Base-by-base conservation (phyloP, 169 alveolate species). In the Cryptosporidium andersoni region DNA sequence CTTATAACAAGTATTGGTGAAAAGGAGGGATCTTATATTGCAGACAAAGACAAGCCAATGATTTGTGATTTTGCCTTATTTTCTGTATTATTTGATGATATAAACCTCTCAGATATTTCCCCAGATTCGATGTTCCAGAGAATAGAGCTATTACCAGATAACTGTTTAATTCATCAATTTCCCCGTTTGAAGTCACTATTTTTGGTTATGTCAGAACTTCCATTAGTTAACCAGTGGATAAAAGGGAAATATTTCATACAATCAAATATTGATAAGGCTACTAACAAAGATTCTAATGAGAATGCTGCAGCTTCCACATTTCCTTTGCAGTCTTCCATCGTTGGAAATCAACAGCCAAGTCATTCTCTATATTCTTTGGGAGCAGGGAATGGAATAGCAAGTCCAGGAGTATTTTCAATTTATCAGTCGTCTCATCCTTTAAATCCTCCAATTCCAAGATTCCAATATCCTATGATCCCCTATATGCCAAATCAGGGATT, bases 1-100 rank as follows among this genome's bases (percentile, higher is more conserved):
- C 60, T 74, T 34, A 74, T 74, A 25, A 36, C 64, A 42, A 58
- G 65, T 2, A 74, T 74, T 42, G 85, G 85, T 43, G 85, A 74
- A 6, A 74, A 42, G 14, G 25, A 25, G 25, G 85, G 85, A n/a
- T 55, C 67, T 58, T 74, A 58, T 74, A 74, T 74, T 4, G 85
- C 85, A 56, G 85, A 74, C 43, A 55, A 45, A 7, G 60, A 74
- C 47, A 74, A 58, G 37, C 74, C 85, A 43, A 74, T 74, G 85
- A 74, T 74, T 58, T 74, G 85, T 34, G 85, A 74, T 45, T 74
- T 74, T 14, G 49, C 49, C 60, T 74, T 74, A 58, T 74, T 74
- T 43, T 74, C 85, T 25, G 60, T 74, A 53, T 34, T 74, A 43
- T 74, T 74, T 6, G 85, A 74, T 47, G 85, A 74, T 58, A 58